Evolutionary conservation across 192 early-diverging fungal species (phyloP).

Genomic region (Tieghemiomyces parasiticus): DNA sequence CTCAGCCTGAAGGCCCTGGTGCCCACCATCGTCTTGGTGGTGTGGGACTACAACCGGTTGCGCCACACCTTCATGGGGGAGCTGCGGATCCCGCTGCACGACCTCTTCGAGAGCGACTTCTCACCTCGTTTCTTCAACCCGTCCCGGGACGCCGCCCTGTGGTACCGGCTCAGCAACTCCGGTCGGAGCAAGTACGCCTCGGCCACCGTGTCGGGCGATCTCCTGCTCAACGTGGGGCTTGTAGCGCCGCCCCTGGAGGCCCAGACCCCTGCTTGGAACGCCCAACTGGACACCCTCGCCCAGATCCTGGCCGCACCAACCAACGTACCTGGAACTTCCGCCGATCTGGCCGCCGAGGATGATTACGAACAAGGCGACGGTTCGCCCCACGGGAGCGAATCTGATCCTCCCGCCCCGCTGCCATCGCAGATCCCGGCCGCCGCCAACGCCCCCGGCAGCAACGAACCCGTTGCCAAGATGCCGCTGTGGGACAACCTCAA

Average conservation of each 20-base stretch:
- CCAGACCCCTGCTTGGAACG: slow-evolving; percentile 14
- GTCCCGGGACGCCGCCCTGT: slow-evolving; percentile 23
- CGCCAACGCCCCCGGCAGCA: too few relatives aligned
- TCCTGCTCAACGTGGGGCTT: slow-evolving; percentile 10
- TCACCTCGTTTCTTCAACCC: slow-evolving; percentile 33
- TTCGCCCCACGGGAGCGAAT: too few relatives aligned
- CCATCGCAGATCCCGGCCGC: too few relatives aligned
- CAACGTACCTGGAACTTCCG: not conserved
- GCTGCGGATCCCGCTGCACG: slow-evolving; percentile 35
- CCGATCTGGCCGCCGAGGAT: not conserved
- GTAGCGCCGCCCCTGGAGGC: slow-evolving; percentile 9
- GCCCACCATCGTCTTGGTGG: slow-evolving; percentile 27
- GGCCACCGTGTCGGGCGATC: slow-evolving; percentile 18
- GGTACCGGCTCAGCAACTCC: slow-evolving; percentile 5
- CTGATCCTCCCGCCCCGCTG: too few relatives aligned
- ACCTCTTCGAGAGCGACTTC: slow-evolving; percentile 28
- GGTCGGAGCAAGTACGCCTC: slow-evolving; percentile 14
- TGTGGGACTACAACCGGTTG: slow-evolving; percentile 57
- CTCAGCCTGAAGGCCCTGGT: slow-evolving; percentile 15
- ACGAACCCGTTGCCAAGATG: not conserved
- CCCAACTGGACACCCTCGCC: slow-evolving; percentile 5
- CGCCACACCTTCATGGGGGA: slow-evolving; percentile 52
- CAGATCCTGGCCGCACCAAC: not conserved
- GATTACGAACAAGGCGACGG: not conserved
- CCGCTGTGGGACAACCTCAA: not conserved